Evolutionary conservation across 2,329 filamentous ascomycete genomes (phyloP), one percentile per base, ranked within the genome.

Genomic region (Sporothrix globosa): DNA sequence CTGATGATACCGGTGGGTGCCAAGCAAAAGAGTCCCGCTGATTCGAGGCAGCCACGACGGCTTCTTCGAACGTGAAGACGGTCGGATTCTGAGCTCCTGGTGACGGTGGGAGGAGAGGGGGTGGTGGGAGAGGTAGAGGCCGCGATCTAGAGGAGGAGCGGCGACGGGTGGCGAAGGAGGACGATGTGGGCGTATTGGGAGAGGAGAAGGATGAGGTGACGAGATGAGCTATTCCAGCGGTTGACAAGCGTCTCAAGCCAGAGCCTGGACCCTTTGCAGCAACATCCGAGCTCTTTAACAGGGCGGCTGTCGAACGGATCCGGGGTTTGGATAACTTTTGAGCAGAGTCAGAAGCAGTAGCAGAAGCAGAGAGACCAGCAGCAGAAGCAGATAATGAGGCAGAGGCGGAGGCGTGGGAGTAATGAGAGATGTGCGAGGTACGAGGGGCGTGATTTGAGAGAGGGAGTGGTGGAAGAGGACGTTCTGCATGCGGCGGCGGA

Each of bases 291-390:
- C 76, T 80, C 39, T 60, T 71, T 74, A 81, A 78, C 76, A 83
- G 79, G 73, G 80, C 79, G 78, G 81, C 78, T 78, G 81, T 78
- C 68, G 78, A 77, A 77, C 78, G 79, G 73, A 80, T 81, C 72
- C 80, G 82, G 71, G 83, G 82, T 76, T 87, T 87, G 67, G 82
- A 85, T 72, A 87, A 80, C 78, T 82, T 86, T 73, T 85, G 71
- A 60, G 82, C 76, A 44, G 41, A 9, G 44, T 60, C n/a, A 60
- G 54, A 39, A 27, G 53, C 4, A 17, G 39, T 19, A 14, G 58
- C 21, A 17, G 27, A 14, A 11, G 56, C 76, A 44, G 39, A 9
- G 24, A 17, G 11, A 44, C 53, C 19, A 58, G 46, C 34, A 39
- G 60, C 9, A 17, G 39, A 21, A 21, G 66, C 24, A 2, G 39